These are phyloP conservation scores for Saccharomyces hybrid DNA, from an alignment of 1,139 yeast genomes.

Conservation along the genomic window DNA sequence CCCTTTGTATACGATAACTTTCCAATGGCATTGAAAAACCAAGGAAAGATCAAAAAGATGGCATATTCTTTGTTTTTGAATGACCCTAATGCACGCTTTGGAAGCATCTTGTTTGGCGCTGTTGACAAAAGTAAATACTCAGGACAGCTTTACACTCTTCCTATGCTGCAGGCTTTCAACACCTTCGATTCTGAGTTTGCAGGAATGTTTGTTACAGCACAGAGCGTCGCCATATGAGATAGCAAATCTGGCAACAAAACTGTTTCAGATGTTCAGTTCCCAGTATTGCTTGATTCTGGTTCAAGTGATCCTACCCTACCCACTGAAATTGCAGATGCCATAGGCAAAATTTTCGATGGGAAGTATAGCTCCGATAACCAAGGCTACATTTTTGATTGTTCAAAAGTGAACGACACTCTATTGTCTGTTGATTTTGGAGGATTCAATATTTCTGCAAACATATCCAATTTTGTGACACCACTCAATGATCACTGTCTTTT, in stretches of 20 bases:
- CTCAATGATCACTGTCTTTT: constrained; percentile 30
- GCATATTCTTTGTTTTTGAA: constrained; percentile 1
- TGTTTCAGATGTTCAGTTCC: constrained; percentile 23
- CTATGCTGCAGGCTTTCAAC: constrained; percentile 33
- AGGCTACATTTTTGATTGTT: constrained; percentile 27
- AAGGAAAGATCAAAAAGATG: not conserved
- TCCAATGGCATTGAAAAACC: not conserved
- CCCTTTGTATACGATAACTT: not conserved
- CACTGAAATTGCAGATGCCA: constrained; percentile 29
- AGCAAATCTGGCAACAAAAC: constrained; percentile 25
- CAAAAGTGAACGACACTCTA: constrained; percentile 20
- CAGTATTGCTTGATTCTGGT: constrained; percentile 61
- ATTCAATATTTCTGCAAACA: constrained; percentile 40
- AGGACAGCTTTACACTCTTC: constrained; percentile 42
- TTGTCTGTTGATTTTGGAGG: constrained; percentile 48
- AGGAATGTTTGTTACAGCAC: constrained; percentile 38
- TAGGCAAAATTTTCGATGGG: constrained; percentile 37
- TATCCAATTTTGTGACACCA: constrained; percentile 34
- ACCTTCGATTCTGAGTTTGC: constrained; percentile 34
- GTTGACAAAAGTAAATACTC: constrained; percentile 46
- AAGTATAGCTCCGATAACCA: constrained; percentile 31
- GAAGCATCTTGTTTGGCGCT: constrained; percentile 50
- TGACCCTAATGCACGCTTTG: constrained; percentile 33
- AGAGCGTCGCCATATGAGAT: constrained; percentile 36
- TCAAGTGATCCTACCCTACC: constrained; percentile 55